Conservation (phyloP, 164 flowering plant genomes). For the Macadamia tetraphylla region DNA sequence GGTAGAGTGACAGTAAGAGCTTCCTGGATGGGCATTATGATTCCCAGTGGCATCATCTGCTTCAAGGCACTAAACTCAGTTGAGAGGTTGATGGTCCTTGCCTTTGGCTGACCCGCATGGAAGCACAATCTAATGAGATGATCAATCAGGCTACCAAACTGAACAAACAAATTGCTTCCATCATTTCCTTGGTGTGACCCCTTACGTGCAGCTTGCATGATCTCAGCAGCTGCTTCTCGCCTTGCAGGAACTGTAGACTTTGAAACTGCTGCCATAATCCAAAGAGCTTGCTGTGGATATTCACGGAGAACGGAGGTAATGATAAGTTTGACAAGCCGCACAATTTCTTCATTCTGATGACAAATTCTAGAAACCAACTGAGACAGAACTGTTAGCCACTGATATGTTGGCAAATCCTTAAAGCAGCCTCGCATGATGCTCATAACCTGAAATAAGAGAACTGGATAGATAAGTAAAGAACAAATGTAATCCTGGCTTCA, state of each 20-base stretch:
- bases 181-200: slow-evolving; percentile 53
- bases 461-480: background rate
- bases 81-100: slow-evolving; percentile 70
- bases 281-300: slow-evolving; percentile 93
- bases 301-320: slow-evolving; percentile 80
- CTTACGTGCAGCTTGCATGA: slow-evolving; percentile 82
- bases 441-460: slow-evolving; percentile 48
- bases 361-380: slow-evolving; percentile 98
- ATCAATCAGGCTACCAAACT: slow-evolving; percentile 80
- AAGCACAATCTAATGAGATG: slow-evolving; percentile 88
- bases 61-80: slow-evolving; percentile 95
- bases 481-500: background rate
- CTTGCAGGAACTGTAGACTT: slow-evolving; percentile 92
- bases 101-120: slow-evolving; percentile 81
- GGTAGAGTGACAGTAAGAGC: slow-evolving; percentile 85
- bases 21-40: slow-evolving; percentile 93
- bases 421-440: slow-evolving; percentile 90
- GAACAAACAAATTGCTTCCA: slow-evolving; percentile 59
- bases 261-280: slow-evolving; percentile 99
- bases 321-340: slow-evolving; percentile 74
- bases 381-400: slow-evolving; percentile 90
- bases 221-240: slow-evolving; percentile 92
- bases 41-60: slow-evolving; percentile 96
- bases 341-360: slow-evolving; percentile 93
- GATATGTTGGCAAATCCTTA: slow-evolving; percentile 92